Conservation (phyloP, 805 yeast species). For the Saccharomycopsis synnaedendra region DNA sequence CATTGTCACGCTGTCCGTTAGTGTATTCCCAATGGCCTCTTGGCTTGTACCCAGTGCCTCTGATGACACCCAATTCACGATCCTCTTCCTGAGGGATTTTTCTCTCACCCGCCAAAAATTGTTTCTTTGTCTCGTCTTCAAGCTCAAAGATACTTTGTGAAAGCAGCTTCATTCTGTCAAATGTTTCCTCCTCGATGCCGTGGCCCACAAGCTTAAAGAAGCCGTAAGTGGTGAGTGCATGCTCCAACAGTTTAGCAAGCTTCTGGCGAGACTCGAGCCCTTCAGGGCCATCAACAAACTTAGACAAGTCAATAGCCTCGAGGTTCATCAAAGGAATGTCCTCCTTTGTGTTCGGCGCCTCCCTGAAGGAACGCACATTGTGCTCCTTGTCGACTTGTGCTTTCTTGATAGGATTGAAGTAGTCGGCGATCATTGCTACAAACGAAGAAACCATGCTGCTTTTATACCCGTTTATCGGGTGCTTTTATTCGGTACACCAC, state of each 20-base stretch:
- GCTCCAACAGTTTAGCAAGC: slow-evolving; percentile 29
- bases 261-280: slow-evolving; percentile 21
- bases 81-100: slow-evolving; percentile 20
- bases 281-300: slow-evolving; percentile 27
- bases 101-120: slow-evolving; percentile 31
- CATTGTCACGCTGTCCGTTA: slow-evolving; percentile 31
- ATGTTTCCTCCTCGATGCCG: slow-evolving; percentile 25
- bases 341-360: slow-evolving; percentile 20
- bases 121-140: slow-evolving; percentile 28
- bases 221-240: slow-evolving; percentile 31
- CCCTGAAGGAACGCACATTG: slow-evolving; percentile 24
- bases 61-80: slow-evolving; percentile 30
- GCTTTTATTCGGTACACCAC: no score
- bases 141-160: slow-evolving; percentile 31
- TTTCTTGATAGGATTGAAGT: slow-evolving; percentile 7
- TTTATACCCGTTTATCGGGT: no score
- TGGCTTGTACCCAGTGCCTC: slow-evolving; percentile 38
- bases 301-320: slow-evolving; percentile 25
- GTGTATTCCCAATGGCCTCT: slow-evolving; percentile 37
- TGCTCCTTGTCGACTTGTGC: slow-evolving; percentile 17
- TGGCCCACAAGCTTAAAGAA: slow-evolving; percentile 33
- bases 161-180: slow-evolving; percentile 28
- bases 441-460: background rate
- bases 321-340: slow-evolving; percentile 20
- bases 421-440: background rate